Percentiles rank a stretch among this genome's conserved stretches.
phyloP scores from a whole-genome alignment of 176 grass and related monocot genomes.

The Bromus sterilis region DNA sequence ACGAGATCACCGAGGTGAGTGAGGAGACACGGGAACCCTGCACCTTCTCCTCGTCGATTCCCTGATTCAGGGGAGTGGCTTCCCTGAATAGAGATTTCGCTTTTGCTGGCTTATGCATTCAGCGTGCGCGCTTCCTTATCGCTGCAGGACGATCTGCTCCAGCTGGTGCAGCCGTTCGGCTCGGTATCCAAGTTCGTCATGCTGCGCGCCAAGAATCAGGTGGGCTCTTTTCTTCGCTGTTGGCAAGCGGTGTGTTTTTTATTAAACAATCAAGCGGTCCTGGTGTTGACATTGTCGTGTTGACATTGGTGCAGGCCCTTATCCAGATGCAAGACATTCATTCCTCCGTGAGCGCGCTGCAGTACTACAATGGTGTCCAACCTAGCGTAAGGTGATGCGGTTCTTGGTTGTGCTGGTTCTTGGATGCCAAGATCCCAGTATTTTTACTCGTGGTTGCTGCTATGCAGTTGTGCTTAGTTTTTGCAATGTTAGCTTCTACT shows the following conservation, averaged over 20 bases:
- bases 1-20: conserved; percentile 95
- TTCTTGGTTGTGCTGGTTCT: not conserved
- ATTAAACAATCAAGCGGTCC: not conserved
- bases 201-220: conserved; percentile 95
- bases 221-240: not conserved
- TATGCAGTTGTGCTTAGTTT: not conserved
- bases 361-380: conserved; percentile 87
- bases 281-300: not conserved
- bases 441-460: not conserved
- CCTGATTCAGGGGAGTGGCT: not conserved
- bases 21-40: not conserved
- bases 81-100: not conserved
- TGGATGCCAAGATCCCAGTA: not conserved
- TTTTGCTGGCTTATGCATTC: not conserved
- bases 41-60: not conserved
- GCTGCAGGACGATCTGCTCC: conserved; percentile 68
- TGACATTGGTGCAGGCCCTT: conserved; percentile 56
- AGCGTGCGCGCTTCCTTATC: not conserved
- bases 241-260: not conserved
- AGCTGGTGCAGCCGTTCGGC: conserved; percentile 91
- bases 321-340: conserved; percentile 92
- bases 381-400: conserved; percentile 67
- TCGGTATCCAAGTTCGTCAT: conserved; percentile 68
- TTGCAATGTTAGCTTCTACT: not conserved
- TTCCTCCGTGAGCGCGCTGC: conserved; percentile 60